Evolutionary conservation across 495 filamentous ascomycete genomes (phyloP).

Genomic region (Saxispiralis lemnorum): DNA sequence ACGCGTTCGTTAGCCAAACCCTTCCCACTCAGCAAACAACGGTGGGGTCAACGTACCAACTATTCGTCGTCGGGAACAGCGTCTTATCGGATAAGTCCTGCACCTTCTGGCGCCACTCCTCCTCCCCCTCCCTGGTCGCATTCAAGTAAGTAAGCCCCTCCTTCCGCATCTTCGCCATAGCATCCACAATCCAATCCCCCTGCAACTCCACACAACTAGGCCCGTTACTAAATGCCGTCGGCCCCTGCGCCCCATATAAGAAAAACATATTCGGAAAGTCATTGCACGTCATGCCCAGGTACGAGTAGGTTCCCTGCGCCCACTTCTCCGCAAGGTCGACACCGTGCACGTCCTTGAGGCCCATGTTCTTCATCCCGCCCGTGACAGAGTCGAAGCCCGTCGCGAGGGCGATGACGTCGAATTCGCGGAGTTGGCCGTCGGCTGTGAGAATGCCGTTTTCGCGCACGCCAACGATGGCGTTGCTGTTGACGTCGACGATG

Average conservation of each 20-base stretch:
- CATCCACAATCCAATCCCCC: conserved; percentile 34
- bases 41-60: conserved; percentile 24
- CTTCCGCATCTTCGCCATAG: conserved; percentile 26
- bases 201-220: conserved; percentile 32
- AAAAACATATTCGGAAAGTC: conserved; percentile 40
- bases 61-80: conserved; percentile 30
- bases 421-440: conserved; percentile 28
- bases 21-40: too few relatives aligned
- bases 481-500: conserved; percentile 31
- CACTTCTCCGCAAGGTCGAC: conserved; percentile 31
- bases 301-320: conserved; percentile 28
- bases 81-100: conserved; percentile 26
- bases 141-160: conserved; percentile 29
- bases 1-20: background rate
- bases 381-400: conserved; percentile 40
- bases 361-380: conserved; percentile 34
- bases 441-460: conserved; percentile 27
- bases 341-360: conserved; percentile 29
- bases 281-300: conserved; percentile 31
- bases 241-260: conserved; percentile 34
- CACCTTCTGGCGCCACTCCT: conserved; percentile 29
- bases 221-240: conserved; percentile 33
- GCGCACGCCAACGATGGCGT: conserved; percentile 27
- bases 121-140: conserved; percentile 29
- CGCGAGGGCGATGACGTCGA: conserved; percentile 37